These are phyloP conservation scores for Phialophora verrucosa DNA, from an alignment of 2,329 filamentous ascomycete species.

Conservation along the genomic window DNA sequence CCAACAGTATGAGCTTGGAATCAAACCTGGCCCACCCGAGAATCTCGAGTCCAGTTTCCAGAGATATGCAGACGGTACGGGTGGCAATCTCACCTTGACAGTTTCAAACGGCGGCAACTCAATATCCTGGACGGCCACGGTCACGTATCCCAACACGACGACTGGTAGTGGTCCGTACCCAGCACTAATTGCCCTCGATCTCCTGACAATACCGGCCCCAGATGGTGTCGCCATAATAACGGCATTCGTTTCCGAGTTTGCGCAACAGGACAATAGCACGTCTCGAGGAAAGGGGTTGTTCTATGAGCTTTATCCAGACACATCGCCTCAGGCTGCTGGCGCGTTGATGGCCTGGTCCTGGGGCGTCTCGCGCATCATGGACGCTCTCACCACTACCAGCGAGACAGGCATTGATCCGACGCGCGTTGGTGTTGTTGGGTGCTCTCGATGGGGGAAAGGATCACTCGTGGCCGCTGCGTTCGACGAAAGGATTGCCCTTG, in stretches of 20 bases:
- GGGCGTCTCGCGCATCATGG: constrained; percentile 66
- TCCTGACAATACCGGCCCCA: constrained; percentile 61
- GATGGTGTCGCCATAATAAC: constrained; percentile 62
- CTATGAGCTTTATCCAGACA: constrained; percentile 63
- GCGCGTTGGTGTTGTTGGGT: constrained; percentile 64
- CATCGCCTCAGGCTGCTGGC: constrained; percentile 57
- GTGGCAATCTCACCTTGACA: constrained; percentile 53
- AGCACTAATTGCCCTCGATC: constrained; percentile 64
- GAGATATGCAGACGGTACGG: constrained; percentile 42
- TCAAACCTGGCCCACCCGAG: constrained; percentile 46
- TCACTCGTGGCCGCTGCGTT: constrained; percentile 67
- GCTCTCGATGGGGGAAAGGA: constrained; percentile 69
- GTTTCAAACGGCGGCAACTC: constrained; percentile 53
- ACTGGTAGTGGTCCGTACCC: constrained; percentile 55
- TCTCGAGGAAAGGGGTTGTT: constrained; percentile 65
- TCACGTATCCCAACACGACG: constrained; percentile 49
- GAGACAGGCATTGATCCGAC: constrained; percentile 56
- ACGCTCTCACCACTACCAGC: constrained; percentile 60
- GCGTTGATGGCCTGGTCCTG: constrained; percentile 68
- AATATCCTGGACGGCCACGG: constrained; percentile 53
- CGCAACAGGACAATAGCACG: constrained; percentile 51
- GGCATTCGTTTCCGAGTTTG: constrained; percentile 66
- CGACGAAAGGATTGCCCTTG: constrained; percentile 64
- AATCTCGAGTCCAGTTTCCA: constrained; percentile 12
- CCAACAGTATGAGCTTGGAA: constrained; percentile 60